Evolutionary conservation across 495 filamentous ascomycete genomes (phyloP), one percentile per base, ranked within the genome.

Genomic region (Aspergillus olivimuriae): DNA sequence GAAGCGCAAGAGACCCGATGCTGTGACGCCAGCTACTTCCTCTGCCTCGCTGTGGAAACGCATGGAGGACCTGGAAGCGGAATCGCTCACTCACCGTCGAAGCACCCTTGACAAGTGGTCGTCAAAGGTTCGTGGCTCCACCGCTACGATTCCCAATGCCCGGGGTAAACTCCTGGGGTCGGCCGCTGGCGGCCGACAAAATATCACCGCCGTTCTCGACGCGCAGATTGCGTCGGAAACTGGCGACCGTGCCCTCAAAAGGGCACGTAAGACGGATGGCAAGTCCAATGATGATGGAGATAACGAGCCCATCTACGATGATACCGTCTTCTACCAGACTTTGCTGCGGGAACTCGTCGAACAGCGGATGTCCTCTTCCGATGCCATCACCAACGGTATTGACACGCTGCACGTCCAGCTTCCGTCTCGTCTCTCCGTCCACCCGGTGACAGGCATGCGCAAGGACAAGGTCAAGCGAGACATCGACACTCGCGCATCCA

Each of bases 401-500:
- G 69, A 72, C 34, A 62, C 59, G 4, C 48, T 72, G 32, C 60
- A 68, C 32, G 18, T 64, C 28, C 65, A 58, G 44, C 50, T 61
- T 9, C 61, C 63, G 1, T 61, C 60, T 2, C 58, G 59, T 14
- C 53, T 62, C 16, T 56, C 57, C 4, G 58, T 72, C 6, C 68
- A 72, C 42, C 62, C 63, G 0, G 51, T 70, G 10, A 79, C 77
- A 14, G 86, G 85, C 35, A 82, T 81, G 60, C 84, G 82, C 61
- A 87, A 90, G 52, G 85, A 84, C 38, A 92, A 90, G 61, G 79
- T 80, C 15, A 83, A 84, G 65, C 85, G 87, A 50, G 73, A 80
- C 24, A 83, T 97, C 14, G 92, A 98, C 66, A 88, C 89, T 12
- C 91, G 88, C 52, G 94, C 94, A 9, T 94, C 88, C 53, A 97